A percentile compares a stretch with the other conserved stretches of the same genome.
These are phyloP conservation scores for Termitomyces sp. DNA, from an alignment of 768 basidiomycete genomes.

Conservation along the genomic window DNA sequence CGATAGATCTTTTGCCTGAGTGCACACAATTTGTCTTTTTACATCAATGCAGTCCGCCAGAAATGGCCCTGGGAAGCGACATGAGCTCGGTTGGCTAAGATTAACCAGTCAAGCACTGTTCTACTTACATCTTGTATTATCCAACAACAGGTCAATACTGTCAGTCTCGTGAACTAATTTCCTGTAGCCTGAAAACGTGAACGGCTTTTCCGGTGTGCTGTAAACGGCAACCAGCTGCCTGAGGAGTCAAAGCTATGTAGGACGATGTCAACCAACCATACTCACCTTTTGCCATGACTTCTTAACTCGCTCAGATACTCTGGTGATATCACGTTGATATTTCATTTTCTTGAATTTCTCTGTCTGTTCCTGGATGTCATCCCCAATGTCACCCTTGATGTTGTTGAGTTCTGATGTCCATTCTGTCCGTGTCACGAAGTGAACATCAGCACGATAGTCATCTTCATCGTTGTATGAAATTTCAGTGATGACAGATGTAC, in stretches of 20 bases:
- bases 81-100: neutral
- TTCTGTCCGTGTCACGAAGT: neutral
- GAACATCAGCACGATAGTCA: neutral
- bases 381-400: neutral
- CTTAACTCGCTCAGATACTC: neutral
- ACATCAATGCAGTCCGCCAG: neutral
- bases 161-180: neutral
- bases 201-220: neutral
- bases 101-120: neutral
- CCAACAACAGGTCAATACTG: neutral
- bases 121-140: neutral
- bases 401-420: neutral
- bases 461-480: neutral
- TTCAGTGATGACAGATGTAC: neutral
- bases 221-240: neutral
- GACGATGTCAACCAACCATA: neutral
- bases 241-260: neutral
- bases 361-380: neutral
- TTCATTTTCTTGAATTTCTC: neutral
- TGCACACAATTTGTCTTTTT: neutral
- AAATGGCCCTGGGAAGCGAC: neutral
- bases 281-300: neutral
- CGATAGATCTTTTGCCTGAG: neutral
- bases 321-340: neutral
- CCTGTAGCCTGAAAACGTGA: neutral